These are phyloP conservation scores for Globisporangium barbulae DNA, from an alignment of 352 stramenopile genomes.

Conservation along the genomic window DNA sequence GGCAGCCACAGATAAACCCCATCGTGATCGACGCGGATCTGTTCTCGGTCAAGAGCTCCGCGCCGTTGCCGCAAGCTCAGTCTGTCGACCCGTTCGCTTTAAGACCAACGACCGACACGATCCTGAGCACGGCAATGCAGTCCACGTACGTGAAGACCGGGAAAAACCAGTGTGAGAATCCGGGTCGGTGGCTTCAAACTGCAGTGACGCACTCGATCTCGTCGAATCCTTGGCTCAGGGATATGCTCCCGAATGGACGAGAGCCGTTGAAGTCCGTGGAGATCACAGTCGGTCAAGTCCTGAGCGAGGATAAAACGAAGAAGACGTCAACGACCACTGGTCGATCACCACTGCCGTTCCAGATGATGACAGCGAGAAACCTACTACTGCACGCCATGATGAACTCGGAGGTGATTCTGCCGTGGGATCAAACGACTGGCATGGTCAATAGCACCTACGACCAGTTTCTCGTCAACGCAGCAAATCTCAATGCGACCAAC, in stretches of 20 bases:
- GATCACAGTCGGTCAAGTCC: constrained; percentile 13
- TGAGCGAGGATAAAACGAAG: neutral
- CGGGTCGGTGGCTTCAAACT: constrained; percentile 29
- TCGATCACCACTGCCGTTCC: constrained; percentile 8
- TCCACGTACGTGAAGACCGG: constrained; percentile 21
- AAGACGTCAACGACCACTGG: neutral
- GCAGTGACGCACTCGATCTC: constrained; percentile 32
- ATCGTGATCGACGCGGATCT: constrained; percentile 30
- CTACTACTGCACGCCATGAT: constrained; percentile 33
- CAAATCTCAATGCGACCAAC: neutral
- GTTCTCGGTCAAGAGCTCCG: constrained; percentile 11
- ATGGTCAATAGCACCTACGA: constrained; percentile 20
- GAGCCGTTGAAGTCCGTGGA: constrained; percentile 16
- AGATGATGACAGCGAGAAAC: constrained; percentile 25
- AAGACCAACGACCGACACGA: constrained; percentile 25
- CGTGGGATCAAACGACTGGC: constrained; percentile 7
- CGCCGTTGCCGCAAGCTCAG: neutral
- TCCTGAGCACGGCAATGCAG: constrained; percentile 33
- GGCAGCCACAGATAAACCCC: constrained; percentile 23
- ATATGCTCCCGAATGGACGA: constrained; percentile 26
- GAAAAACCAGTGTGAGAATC: constrained; percentile 22
- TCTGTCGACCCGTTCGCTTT: constrained; percentile 15
- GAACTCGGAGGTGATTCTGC: constrained; percentile 17
- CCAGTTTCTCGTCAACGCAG: constrained; percentile 9
- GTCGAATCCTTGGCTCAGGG: constrained; percentile 28